These are phyloP conservation scores for Lasiodiplodia sp. DNA, from an alignment of 2,329 filamentous ascomycete species.

Conservation along the genomic window DNA sequence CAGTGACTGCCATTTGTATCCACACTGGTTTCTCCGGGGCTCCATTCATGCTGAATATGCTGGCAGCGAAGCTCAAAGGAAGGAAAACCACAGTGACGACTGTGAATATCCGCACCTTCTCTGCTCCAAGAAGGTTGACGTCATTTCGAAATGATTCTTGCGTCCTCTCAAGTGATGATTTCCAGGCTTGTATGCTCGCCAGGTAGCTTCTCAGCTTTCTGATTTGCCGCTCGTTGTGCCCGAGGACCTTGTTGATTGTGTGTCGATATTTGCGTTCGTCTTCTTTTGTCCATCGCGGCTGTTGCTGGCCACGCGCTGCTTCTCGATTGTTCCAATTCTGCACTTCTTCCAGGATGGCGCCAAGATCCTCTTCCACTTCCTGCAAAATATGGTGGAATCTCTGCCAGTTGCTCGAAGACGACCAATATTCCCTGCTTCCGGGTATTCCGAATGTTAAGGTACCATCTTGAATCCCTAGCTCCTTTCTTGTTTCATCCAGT, in stretches of 20 bases:
- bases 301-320: slow-evolving; percentile 36
- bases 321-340: slow-evolving; percentile 40
- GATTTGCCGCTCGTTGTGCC: slow-evolving; percentile 6
- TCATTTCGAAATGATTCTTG: slow-evolving; percentile 35
- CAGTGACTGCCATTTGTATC: not conserved
- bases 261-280: slow-evolving; percentile 43
- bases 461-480: not conserved
- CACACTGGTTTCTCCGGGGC: slow-evolving; percentile 31
- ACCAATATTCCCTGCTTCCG: slow-evolving; percentile 29
- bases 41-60: slow-evolving; percentile 44
- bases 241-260: slow-evolving; percentile 32
- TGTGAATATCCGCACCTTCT: slow-evolving; percentile 45
- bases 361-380: slow-evolving; percentile 35
- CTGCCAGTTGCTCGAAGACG: slow-evolving; percentile 31
- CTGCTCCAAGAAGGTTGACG: slow-evolving; percentile 34
- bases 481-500: not conserved
- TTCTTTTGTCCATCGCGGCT: slow-evolving; percentile 43
- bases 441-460: not conserved
- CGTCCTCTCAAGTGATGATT: slow-evolving; percentile 31
- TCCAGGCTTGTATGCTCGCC: slow-evolving; percentile 32
- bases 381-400: slow-evolving; percentile 34
- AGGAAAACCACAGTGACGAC: slow-evolving; percentile 48
- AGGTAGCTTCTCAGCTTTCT: not conserved
- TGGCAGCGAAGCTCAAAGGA: slow-evolving; percentile 41
- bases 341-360: slow-evolving; percentile 33